Percentiles rank a stretch among this genome's conserved stretches.
These are phyloP conservation scores for Sclerotinia glacialis DNA, from an alignment of 2,329 filamentous ascomycete genomes.

Conservation along the genomic window DNA sequence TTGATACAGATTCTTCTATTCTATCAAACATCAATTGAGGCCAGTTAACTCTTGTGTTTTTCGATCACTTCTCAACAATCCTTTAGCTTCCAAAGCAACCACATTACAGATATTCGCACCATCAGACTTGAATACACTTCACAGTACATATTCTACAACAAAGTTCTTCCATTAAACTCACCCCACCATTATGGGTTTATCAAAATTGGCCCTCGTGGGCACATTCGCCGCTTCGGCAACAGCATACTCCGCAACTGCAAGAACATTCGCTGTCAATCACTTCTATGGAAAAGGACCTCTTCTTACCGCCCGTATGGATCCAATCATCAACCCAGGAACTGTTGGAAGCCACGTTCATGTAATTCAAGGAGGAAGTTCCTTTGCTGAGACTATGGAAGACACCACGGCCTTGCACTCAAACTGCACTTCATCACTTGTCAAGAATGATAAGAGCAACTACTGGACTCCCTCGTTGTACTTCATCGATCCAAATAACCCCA, in stretches of 20 bases:
- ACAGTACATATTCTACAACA: constrained; percentile 7
- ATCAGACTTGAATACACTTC: constrained; percentile 4
- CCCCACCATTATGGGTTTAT: constrained; percentile 33
- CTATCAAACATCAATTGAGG: constrained; percentile 30
- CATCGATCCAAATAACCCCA: constrained; percentile 59
- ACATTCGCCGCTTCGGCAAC: constrained; percentile 28
- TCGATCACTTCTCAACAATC: constrained; percentile 21
- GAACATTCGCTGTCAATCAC: constrained; percentile 66
- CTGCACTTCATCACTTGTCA: constrained; percentile 80
- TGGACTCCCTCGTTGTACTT: constrained; percentile 83
- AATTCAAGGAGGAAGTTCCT: constrained; percentile 62
- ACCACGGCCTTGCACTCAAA: constrained; percentile 55
- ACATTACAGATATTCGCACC: background rate
- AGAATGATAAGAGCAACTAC: constrained; percentile 82
- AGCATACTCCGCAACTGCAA: constrained; percentile 34
- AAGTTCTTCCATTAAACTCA: background rate
- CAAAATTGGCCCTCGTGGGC: constrained; percentile 28
- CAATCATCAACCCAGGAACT: constrained; percentile 63
- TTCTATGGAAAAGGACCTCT: constrained; percentile 65
- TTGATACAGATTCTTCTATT: constrained; percentile 21
- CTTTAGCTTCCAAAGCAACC: constrained; percentile 33
- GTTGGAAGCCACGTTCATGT: constrained; percentile 67
- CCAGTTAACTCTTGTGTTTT: constrained; percentile 34
- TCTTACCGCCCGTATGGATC: constrained; percentile 68
- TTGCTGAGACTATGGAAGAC: constrained; percentile 57